Percentiles rank a stretch among this genome's conserved stretches.
These are phyloP conservation scores for Citrus inodora DNA, from an alignment of 345 rosid genomes.

Conservation along the genomic window DNA sequence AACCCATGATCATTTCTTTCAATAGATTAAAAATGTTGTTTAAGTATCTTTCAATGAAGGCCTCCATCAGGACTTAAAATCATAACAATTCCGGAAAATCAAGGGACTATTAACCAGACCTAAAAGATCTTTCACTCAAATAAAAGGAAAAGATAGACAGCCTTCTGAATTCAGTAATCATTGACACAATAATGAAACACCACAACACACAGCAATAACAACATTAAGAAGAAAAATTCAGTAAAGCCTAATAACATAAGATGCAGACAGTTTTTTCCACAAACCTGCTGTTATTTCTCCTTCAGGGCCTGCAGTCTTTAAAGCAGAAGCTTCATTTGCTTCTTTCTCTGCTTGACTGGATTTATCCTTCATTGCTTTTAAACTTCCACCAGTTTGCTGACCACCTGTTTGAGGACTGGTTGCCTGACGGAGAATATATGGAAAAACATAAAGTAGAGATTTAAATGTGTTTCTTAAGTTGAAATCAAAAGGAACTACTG, in stretches of 20 bases:
- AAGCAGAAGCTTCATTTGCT: constrained; percentile 50
- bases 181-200: neutral
- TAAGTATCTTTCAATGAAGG: neutral
- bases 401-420: constrained; percentile 83
- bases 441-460: constrained; percentile 5
- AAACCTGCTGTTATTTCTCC: constrained; percentile 92
- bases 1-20: neutral
- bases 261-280: constrained; percentile 1
- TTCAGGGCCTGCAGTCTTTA: constrained; percentile 80
- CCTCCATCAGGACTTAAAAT: neutral
- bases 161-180: neutral
- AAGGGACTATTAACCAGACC: neutral
- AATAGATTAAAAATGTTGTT: neutral
- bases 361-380: constrained; percentile 85
- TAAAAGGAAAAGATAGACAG: neutral
- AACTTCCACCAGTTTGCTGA: constrained; percentile 66
- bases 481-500: neutral
- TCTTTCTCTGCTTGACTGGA: constrained; percentile 53
- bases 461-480: neutral
- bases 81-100: neutral
- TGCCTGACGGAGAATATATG: constrained; percentile 47
- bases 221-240: neutral
- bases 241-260: neutral
- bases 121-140: neutral
- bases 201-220: neutral